phyloP scores from a whole-genome alignment of 306 rosid genomes.

The Cucumis melo region DNA sequence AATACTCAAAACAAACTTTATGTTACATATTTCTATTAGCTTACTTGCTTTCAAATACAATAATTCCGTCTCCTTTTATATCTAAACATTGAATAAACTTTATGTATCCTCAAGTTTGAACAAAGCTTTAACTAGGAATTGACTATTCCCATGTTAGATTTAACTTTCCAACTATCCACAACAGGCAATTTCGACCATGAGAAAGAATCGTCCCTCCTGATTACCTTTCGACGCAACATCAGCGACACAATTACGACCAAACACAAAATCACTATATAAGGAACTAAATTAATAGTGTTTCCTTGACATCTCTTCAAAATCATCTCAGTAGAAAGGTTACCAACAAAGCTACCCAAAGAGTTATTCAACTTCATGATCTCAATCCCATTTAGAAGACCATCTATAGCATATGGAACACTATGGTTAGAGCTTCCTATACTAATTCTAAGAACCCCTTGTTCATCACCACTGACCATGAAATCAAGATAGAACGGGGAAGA shows the following conservation, averaged over 20 bases:
- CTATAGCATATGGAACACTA: constrained; percentile 32
- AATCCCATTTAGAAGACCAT: constrained; percentile 35
- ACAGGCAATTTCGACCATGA: constrained; percentile 31
- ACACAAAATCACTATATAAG: constrained; percentile 22
- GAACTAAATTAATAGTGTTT: constrained; percentile 11
- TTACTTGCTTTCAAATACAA: neutral
- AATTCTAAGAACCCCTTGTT: constrained; percentile 24
- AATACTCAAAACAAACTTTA: neutral
- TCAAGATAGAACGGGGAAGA: constrained; percentile 66
- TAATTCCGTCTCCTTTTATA: neutral
- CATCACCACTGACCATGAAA: constrained; percentile 48
- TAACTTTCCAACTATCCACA: constrained; percentile 10
- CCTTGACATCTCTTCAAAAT: constrained; percentile 22
- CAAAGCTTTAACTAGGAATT: neutral
- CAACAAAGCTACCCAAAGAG: constrained; percentile 32
- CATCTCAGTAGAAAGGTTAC: constrained; percentile 16
- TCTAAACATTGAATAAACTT: neutral
- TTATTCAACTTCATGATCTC: constrained; percentile 45
- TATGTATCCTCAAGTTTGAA: neutral
- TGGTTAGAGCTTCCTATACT: constrained; percentile 45
- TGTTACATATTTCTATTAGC: neutral
- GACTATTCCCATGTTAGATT: neutral
- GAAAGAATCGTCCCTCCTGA: constrained; percentile 7
- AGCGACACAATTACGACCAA: constrained; percentile 20
- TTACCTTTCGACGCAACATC: constrained; percentile 17